Percentiles rank a stretch among this genome's conserved stretches.
Evolutionary conservation across 148 eudicot species (phyloP).

Genomic region (Chenopodium suecicum): DNA sequence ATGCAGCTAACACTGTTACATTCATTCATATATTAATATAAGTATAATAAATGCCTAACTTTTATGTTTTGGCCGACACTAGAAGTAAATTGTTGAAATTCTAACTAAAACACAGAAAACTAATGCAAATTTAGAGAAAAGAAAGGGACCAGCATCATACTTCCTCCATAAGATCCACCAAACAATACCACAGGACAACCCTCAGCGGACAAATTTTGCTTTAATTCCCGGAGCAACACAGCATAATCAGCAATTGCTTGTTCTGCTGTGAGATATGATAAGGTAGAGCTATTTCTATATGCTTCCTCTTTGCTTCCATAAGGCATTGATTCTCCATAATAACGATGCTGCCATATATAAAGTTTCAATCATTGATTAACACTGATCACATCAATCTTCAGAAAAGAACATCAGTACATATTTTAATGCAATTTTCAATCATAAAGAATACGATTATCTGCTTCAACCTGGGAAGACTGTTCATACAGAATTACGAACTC

Average conservation of each 20-base stretch:
- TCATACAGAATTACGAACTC: not conserved
- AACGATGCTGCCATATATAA: slow-evolving; percentile 67
- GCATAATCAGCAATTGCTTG: slow-evolving; percentile 93
- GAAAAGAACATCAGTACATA: not conserved
- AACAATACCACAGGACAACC: slow-evolving; percentile 86
- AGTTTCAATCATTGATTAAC: not conserved
- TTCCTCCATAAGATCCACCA: slow-evolving; percentile 99
- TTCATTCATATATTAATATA: slow-evolving; percentile 5
- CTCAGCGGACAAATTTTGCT: slow-evolving; percentile 77
- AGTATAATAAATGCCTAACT: not conserved
- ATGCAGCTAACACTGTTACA: slow-evolving; percentile 85
- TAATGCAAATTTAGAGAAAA: not conserved
- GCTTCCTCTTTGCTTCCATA: slow-evolving; percentile 71
- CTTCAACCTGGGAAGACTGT: not conserved
- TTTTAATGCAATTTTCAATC: not conserved
- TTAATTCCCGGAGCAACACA: slow-evolving; percentile 63
- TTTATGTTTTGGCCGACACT: not conserved
- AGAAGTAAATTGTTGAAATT: not conserved
- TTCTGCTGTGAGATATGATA: slow-evolving; percentile 74
- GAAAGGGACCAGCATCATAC: slow-evolving; percentile 38
- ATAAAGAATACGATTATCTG: not conserved
- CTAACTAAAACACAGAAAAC: not conserved
- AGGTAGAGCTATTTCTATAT: slow-evolving; percentile 59
- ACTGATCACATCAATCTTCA: not conserved
- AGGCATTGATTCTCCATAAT: slow-evolving; percentile 95